These are phyloP conservation scores for Endocarpon pusillum DNA, from an alignment of 495 filamentous ascomycete species.

Conservation along the genomic window DNA sequence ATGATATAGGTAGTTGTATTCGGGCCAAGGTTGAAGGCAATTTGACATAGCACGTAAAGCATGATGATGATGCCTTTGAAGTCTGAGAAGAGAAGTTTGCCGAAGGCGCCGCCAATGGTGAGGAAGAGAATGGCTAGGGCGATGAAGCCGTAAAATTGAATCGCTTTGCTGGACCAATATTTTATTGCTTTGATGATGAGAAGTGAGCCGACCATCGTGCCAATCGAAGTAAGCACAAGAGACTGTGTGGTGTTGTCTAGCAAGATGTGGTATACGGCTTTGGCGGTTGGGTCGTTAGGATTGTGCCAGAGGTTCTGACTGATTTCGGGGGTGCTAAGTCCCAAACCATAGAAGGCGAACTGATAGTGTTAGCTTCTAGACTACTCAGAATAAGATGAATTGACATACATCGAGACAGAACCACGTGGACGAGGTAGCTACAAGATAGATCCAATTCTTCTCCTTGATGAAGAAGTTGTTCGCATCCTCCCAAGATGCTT, in stretches of 20 bases:
- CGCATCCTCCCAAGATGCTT: constrained; percentile 24
- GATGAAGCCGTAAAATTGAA: constrained; percentile 33
- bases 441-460: constrained; percentile 34
- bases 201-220: constrained; percentile 28
- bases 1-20: constrained; percentile 47
- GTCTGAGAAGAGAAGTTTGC: too few relatives aligned
- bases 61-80: constrained; percentile 33
- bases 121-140: constrained; percentile 30
- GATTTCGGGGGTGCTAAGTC: constrained; percentile 27
- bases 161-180: constrained; percentile 27
- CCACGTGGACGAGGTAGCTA: constrained; percentile 32
- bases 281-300: constrained; percentile 14
- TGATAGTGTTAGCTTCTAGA: too few relatives aligned
- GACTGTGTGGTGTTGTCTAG: constrained; percentile 22
- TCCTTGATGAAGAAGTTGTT: constrained; percentile 31
- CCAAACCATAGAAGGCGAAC: constrained; percentile 43
- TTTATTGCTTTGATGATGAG: constrained; percentile 27
- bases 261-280: constrained; percentile 22
- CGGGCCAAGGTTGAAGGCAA: constrained; percentile 47
- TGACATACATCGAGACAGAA: too few relatives aligned
- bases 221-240: constrained; percentile 26
- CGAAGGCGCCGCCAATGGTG: constrained; percentile 36
- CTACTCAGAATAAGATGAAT: too few relatives aligned
- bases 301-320: constrained; percentile 23
- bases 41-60: constrained; percentile 40